Evolutionary conservation across 306 rosid species (phyloP).

Genomic region (Cucumis melo): DNA sequence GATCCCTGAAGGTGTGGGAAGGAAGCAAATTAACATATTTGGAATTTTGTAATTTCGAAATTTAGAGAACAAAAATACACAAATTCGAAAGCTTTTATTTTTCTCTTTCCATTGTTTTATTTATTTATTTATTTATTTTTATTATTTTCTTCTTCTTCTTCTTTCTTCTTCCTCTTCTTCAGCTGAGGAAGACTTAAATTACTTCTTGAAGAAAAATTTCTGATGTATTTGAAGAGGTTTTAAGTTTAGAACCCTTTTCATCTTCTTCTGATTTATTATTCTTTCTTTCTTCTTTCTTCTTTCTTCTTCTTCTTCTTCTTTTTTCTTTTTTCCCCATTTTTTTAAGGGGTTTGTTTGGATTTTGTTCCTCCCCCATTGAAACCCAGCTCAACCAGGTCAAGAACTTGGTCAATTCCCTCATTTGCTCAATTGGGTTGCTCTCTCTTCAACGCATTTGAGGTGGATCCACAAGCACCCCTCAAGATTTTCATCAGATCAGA

Average conservation of each 20-base stretch:
- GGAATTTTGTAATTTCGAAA: constrained; percentile 6
- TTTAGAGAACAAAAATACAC: not conserved
- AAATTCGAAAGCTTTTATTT: not conserved
- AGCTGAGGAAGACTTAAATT: constrained; percentile 25
- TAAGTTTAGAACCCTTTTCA: constrained; percentile 14
- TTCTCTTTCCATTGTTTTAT: not conserved
- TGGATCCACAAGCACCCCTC: constrained; percentile 44
- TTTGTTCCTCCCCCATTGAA: constrained; percentile 11
- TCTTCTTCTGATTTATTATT: constrained; percentile 10
- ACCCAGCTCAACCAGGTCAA: constrained; percentile 10
- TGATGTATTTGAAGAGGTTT: constrained; percentile 27
- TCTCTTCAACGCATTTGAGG: constrained; percentile 18
- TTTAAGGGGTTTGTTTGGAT: not conserved
- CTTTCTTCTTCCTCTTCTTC: constrained; percentile 12
- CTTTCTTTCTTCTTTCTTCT: not conserved
- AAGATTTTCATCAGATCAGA: constrained; percentile 52
- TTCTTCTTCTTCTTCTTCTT: not conserved
- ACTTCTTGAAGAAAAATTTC: constrained; percentile 19
- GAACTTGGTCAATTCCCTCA: constrained; percentile 23
- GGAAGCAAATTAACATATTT: constrained; percentile 4
- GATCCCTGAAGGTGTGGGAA: constrained; percentile 2
- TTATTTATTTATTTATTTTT: no score
- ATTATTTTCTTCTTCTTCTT: not conserved
- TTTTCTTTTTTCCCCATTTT: not conserved
- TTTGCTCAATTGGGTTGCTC: constrained; percentile 20